phyloP scores from a whole-genome alignment of 1,284 basidiomycete genomes.

The Singerocomus rubriflavus region DNA sequence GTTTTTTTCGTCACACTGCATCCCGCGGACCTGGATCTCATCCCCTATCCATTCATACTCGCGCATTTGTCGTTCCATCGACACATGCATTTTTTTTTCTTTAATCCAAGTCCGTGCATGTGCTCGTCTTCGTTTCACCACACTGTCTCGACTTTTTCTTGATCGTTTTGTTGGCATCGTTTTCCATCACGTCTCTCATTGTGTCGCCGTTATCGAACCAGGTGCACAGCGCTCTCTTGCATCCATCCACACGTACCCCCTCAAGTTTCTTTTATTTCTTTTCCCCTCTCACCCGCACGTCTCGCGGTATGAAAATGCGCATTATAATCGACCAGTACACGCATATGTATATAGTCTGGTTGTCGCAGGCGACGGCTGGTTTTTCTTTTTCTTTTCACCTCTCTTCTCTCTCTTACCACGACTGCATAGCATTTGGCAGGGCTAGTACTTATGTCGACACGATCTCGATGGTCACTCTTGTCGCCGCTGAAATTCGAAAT shows the following conservation, averaged over 20 bases:
- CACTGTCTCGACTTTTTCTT: neutral
- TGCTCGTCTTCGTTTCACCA: constrained; percentile 10
- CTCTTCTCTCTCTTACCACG: constrained; percentile 8
- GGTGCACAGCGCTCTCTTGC: constrained; percentile 12
- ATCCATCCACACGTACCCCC: constrained; percentile 17
- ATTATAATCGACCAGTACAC: constrained; percentile 30
- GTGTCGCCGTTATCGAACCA: constrained; percentile 5
- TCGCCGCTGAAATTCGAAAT: constrained; percentile 9
- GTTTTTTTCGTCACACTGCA: neutral
- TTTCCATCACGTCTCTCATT: constrained; percentile 16
- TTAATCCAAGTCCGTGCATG: neutral
- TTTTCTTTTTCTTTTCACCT: neutral
- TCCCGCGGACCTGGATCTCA: constrained; percentile 9
- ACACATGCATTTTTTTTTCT: neutral
- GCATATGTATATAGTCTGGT: constrained; percentile 25
- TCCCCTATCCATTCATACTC: constrained; percentile 13
- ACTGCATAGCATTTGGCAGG: constrained; percentile 10
- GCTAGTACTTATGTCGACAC: constrained; percentile 15
- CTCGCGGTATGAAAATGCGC: constrained; percentile 22
- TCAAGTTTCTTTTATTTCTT: constrained; percentile 1
- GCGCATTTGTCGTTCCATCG: constrained; percentile 6
- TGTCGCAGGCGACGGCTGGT: constrained; percentile 20
- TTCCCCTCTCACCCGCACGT: constrained; percentile 1
- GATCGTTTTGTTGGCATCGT: constrained; percentile 21
- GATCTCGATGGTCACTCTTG: constrained; percentile 15